Conservation (phyloP, 805 yeast species). For the Kodamaea jinghongensis region DNA sequence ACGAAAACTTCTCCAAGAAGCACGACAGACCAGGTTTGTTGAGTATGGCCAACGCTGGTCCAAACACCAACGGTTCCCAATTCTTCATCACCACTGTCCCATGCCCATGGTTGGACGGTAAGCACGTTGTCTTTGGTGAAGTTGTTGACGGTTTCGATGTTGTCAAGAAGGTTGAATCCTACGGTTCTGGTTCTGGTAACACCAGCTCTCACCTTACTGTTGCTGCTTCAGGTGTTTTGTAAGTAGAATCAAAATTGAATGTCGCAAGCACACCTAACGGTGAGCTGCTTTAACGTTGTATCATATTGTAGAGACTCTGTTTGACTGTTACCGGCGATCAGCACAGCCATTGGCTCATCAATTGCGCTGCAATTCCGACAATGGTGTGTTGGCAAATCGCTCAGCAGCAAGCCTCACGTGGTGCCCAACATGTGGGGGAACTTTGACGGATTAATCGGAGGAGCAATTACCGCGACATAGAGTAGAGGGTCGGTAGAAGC, state of each 20-base stretch:
- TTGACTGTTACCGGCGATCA: not conserved
- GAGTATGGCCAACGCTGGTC: conserved; percentile 98
- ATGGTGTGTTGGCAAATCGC: not conserved
- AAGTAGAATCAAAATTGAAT: conserved; percentile 18
- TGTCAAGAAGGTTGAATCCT: conserved; percentile 77
- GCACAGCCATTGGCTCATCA: not conserved
- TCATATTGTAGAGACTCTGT: too few species aligned
- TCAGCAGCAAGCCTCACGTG: too few species aligned
- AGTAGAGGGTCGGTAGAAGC: too few species aligned
- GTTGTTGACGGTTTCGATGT: conserved; percentile 80
- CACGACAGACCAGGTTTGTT: conserved; percentile 78
- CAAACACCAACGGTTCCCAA: conserved; percentile 97
- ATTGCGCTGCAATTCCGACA: not conserved
- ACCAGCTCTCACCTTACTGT: conserved; percentile 63
- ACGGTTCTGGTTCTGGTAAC: conserved; percentile 66
- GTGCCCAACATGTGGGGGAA: too few species aligned
- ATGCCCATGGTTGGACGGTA: conserved; percentile 87
- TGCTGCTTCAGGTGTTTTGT: conserved; percentile 61
- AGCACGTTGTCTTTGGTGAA: conserved; percentile 95
- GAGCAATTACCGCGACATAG: too few species aligned
- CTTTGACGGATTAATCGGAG: too few species aligned
- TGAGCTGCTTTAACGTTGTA: too few species aligned
- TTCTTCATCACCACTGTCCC: conserved; percentile 92
- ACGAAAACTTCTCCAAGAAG: conserved; percentile 69
- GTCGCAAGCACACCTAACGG: too few species aligned